phyloP scores from a whole-genome alignment of 2,329 filamentous ascomycete genomes.

The Rugonectria rugulosa region DNA sequence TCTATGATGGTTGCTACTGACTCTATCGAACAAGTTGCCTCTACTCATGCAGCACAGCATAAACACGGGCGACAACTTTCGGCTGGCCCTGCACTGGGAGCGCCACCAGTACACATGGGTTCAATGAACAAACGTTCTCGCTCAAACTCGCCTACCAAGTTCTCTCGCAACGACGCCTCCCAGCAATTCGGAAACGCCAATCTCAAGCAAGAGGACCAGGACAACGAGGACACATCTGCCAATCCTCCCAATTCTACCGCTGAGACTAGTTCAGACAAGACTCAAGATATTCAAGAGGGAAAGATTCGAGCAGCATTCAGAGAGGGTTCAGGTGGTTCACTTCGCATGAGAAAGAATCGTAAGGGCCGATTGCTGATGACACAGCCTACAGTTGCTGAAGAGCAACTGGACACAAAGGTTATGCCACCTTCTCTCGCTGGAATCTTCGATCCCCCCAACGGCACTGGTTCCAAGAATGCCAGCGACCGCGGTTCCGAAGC shows the following conservation, averaged over 20 bases:
- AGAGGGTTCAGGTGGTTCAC: conserved; percentile 43
- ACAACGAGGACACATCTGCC: no score
- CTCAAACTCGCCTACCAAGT: conserved; percentile 21
- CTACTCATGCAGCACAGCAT: background rate
- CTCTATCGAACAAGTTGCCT: background rate
- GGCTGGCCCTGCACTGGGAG: background rate
- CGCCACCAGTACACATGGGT: background rate
- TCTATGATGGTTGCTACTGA: background rate
- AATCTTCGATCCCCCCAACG: conserved; percentile 18
- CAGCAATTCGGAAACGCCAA: conserved; percentile 7
- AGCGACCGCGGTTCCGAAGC: background rate
- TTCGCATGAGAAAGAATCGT: conserved; percentile 43
- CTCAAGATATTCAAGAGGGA: conserved; percentile 16
- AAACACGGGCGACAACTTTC: background rate
- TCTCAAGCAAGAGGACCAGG: conserved; percentile 28
- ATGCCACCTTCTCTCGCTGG: conserved; percentile 25
- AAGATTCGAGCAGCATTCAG: conserved; percentile 35
- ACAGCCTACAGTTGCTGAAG: conserved; percentile 26
- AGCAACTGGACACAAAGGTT: conserved; percentile 10
- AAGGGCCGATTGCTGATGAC: conserved; percentile 29
- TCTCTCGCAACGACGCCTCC: conserved; percentile 19
- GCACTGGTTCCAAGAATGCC: background rate
- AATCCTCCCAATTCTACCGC: no score
- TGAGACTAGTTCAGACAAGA: conserved; percentile 9
- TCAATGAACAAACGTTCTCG: background rate